Evolutionary conservation across 2,329 filamentous ascomycete species (phyloP).

Genomic region (Chaetoscypha palmicola): DNA sequence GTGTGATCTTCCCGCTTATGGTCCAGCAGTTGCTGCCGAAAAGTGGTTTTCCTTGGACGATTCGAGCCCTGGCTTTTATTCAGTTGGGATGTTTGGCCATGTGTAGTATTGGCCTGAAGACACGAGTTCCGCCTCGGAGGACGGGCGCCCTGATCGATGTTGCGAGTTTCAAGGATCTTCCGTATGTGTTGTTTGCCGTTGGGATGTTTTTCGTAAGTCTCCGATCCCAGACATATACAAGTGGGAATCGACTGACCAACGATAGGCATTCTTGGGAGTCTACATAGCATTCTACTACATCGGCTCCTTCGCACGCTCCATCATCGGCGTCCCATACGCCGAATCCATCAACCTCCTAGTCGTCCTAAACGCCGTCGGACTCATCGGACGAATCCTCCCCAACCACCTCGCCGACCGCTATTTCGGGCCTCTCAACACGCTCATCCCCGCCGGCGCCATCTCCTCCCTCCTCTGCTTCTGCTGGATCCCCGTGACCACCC

Average conservation of each 20-base stretch:
- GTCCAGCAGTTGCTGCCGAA: conserved; percentile 31
- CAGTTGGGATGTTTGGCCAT: background rate
- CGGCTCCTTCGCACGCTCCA: conserved; percentile 33
- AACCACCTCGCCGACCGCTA: conserved; percentile 27
- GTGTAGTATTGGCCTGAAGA: background rate
- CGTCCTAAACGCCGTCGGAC: conserved; percentile 14
- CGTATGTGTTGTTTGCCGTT: conserved; percentile 34
- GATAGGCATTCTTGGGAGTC: conserved; percentile 17
- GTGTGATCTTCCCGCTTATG: conserved; percentile 37
- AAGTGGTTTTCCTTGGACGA: conserved; percentile 35
- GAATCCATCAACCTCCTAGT: conserved; percentile 33
- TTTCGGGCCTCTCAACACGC: conserved; percentile 26
- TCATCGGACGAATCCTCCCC: conserved; percentile 24
- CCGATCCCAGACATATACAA: background rate
- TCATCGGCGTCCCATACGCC: conserved; percentile 31
- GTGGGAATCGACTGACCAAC: conserved; percentile 24
- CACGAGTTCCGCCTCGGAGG: conserved; percentile 27
- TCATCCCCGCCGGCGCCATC: conserved; percentile 16
- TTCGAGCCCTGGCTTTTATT: conserved; percentile 39
- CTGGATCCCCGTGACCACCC: conserved; percentile 25
- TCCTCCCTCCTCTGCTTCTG: conserved; percentile 20
- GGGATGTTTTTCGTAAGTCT: conserved; percentile 7
- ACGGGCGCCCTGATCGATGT: conserved; percentile 36
- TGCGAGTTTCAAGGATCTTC: conserved; percentile 35
- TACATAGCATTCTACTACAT: conserved; percentile 25